phyloP scores from a whole-genome alignment of 1,284 basidiomycete genomes.

The Trametes pubescens region DNA sequence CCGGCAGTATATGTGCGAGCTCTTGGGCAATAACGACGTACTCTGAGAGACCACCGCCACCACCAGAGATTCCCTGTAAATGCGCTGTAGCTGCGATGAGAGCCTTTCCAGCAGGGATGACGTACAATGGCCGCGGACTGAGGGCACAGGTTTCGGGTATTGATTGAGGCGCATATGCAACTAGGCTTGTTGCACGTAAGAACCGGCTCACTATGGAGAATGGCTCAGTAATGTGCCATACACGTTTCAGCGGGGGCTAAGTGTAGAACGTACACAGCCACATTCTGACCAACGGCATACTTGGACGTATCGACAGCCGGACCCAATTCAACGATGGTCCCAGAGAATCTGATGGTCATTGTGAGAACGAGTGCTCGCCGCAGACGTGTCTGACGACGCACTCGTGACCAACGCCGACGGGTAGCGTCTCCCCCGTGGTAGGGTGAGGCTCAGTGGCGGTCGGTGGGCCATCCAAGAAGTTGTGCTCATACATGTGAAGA shows the following conservation, averaged over 20 bases:
- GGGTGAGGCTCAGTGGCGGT: slow-evolving; percentile 35
- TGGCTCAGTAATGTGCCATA: no score
- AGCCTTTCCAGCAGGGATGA: not conserved
- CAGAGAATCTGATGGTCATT: slow-evolving; percentile 39
- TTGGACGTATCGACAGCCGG: slow-evolving; percentile 35
- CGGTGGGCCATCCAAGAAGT: slow-evolving; percentile 23
- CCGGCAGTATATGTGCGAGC: slow-evolving; percentile 40
- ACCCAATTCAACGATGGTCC: slow-evolving; percentile 42
- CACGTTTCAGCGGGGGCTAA: no score
- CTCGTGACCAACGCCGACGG: slow-evolving; percentile 46
- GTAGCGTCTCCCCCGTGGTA: slow-evolving; percentile 40
- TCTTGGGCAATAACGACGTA: slow-evolving; percentile 39
- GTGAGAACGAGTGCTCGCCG: not conserved
- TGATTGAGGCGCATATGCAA: slow-evolving; percentile 27
- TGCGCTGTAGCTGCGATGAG: not conserved
- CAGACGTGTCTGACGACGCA: slow-evolving; percentile 18
- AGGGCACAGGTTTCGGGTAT: slow-evolving; percentile 37
- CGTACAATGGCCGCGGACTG: slow-evolving; percentile 40
- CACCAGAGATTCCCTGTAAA: slow-evolving; percentile 33
- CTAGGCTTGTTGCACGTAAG: slow-evolving; percentile 37
- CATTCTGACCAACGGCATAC: slow-evolving; percentile 40
- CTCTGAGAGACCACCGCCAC: slow-evolving; percentile 42
- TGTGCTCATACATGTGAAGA: slow-evolving; percentile 39
- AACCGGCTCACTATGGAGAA: slow-evolving; percentile 41
- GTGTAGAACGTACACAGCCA: slow-evolving; percentile 39